phyloP scores from a whole-genome alignment of 495 filamentous ascomycete species.

The Neurospora discreta region DNA sequence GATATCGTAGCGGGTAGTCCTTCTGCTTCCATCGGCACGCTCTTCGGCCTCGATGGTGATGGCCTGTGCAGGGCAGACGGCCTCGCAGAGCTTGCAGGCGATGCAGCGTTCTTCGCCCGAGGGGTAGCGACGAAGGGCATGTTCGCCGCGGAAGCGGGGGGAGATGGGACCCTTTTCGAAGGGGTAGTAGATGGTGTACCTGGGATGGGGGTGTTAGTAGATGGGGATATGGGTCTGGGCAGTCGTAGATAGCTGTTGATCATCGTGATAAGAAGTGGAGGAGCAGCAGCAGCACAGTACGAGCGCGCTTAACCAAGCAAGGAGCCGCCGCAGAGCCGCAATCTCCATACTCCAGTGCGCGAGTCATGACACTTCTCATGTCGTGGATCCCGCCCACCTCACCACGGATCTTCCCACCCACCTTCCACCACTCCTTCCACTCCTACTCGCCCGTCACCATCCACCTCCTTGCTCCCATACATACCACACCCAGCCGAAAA shows the following conservation, averaged over 20 bases:
- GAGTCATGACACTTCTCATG: neutral
- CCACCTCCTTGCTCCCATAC: neutral
- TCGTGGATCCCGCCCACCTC: neutral
- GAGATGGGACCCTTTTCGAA: conserved; percentile 99
- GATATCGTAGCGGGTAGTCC: conserved; percentile 96
- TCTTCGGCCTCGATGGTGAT: conserved; percentile 99
- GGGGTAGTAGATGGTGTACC: conserved; percentile 96
- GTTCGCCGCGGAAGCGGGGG: conserved; percentile 93
- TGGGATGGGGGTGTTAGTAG: conserved; percentile 18
- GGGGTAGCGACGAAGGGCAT: conserved; percentile 88
- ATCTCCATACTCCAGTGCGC: neutral
- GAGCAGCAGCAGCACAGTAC: neutral
- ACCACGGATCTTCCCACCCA: neutral
- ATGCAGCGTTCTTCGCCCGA: conserved; percentile 98
- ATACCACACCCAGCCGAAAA: too few relatives aligned
- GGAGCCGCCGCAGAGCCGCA: neutral
- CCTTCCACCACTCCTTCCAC: neutral
- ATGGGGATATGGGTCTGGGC: neutral
- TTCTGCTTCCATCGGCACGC: conserved; percentile 84
- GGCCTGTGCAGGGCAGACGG: conserved; percentile 88
- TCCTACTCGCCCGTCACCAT: too few relatives aligned
- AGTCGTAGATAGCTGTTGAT: neutral
- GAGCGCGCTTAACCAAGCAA: neutral
- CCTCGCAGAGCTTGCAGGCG: conserved; percentile 98
- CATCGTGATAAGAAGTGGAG: neutral